These are phyloP conservation scores for Panicum miliaceum DNA, from an alignment of 176 grass and related monocot genomes.

Conservation along the genomic window DNA sequence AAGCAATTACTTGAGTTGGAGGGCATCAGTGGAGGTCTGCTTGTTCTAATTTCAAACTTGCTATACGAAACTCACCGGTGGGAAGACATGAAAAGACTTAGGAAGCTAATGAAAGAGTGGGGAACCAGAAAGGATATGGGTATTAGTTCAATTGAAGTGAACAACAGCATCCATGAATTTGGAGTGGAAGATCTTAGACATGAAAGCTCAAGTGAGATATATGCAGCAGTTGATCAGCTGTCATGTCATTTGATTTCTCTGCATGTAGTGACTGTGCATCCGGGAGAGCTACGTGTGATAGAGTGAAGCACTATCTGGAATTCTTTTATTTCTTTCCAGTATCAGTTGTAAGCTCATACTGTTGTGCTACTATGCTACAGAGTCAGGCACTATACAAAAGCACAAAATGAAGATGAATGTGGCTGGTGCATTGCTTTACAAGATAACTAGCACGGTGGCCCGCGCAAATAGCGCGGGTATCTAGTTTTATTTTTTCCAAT, in stretches of 20 bases:
- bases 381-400: background rate
- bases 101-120: slow-evolving; percentile 60
- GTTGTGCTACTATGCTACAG: slow-evolving; percentile 4
- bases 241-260: slow-evolving; percentile 37
- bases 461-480: too few relatives aligned
- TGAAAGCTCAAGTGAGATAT: slow-evolving; percentile 40
- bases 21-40: slow-evolving; percentile 44
- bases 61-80: slow-evolving; percentile 42
- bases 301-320: slow-evolving; percentile 26
- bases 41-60: slow-evolving; percentile 60
- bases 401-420: background rate
- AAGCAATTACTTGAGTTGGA: slow-evolving; percentile 56
- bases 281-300: background rate
- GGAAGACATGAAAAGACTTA: slow-evolving; percentile 54
- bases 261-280: slow-evolving; percentile 4
- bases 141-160: slow-evolving; percentile 50
- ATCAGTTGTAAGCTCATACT: slow-evolving; percentile 18
- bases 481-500: too few relatives aligned
- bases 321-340: background rate
- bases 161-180: slow-evolving; percentile 46
- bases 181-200: slow-evolving; percentile 53
- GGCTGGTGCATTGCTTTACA: background rate
- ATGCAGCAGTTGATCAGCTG: slow-evolving; percentile 24
- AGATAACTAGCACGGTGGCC: too few relatives aligned
- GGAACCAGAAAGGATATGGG: slow-evolving; percentile 51